These are phyloP conservation scores for Paramecium sexaurelia DNA, from an alignment of 73 alveolate species.

Conservation along the genomic window DNA sequence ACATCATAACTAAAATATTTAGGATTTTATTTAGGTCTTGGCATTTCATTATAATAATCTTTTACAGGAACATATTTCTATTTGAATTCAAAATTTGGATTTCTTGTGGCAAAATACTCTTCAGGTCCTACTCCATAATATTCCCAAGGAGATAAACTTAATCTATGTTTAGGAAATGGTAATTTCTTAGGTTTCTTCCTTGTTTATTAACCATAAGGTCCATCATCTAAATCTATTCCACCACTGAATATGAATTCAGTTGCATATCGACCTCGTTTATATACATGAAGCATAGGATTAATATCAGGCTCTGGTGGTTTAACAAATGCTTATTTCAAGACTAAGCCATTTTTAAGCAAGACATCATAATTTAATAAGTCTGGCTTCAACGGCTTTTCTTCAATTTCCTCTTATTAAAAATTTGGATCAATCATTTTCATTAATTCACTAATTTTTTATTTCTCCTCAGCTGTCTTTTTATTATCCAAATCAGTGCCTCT, in stretches of 20 bases:
- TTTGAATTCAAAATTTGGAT: conserved; percentile 42
- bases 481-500: conserved; percentile 12
- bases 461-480: conserved; percentile 19
- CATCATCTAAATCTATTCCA: conserved; percentile 52
- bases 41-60: conserved; percentile 53
- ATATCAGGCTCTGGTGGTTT: conserved; percentile 52
- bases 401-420: background rate
- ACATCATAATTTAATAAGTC: conserved; percentile 35
- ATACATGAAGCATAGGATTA: conserved; percentile 25
- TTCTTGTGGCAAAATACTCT: conserved; percentile 47
- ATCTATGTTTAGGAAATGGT: conserved; percentile 53
- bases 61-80: conserved; percentile 2
- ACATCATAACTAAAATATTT: conserved; percentile 39
- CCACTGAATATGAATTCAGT: conserved; percentile 47
- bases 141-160: conserved; percentile 50
- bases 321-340: conserved; percentile 20
- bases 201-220: conserved; percentile 39
- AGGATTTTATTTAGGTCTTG: conserved; percentile 44
- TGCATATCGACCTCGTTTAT: conserved; percentile 47
- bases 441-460: background rate
- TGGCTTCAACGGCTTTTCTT: background rate
- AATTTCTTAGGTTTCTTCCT: background rate
- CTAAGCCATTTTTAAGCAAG: background rate
- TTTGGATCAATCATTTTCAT: conserved; percentile 8
- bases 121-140: conserved; percentile 57